These are phyloP conservation scores for Fraxinus quadrangulata DNA, from an alignment of 257 asterid species.

Conservation along the genomic window DNA sequence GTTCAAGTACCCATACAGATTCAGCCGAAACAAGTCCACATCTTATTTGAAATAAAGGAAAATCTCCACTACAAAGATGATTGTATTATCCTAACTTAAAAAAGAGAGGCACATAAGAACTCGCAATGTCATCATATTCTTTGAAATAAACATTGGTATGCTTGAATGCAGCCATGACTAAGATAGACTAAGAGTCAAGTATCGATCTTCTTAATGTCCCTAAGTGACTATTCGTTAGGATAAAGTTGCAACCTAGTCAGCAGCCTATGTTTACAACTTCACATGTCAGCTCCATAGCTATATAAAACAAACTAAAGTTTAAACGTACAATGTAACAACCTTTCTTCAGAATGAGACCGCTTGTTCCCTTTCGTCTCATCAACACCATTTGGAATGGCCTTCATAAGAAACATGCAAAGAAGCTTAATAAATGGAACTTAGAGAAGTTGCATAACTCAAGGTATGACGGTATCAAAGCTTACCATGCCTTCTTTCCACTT, in stretches of 20 bases:
- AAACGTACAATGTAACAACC: conserved; percentile 44
- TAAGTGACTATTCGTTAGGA: neutral
- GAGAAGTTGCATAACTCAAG: conserved; percentile 12
- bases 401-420: conserved; percentile 35
- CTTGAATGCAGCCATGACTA: neutral
- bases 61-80: neutral
- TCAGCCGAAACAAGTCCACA: neutral
- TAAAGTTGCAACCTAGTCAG: neutral
- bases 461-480: conserved; percentile 30
- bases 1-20: neutral
- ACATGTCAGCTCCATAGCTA: neutral
- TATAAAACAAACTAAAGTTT: neutral
- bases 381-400: conserved; percentile 78
- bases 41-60: neutral
- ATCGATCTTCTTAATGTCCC: neutral
- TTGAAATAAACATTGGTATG: neutral
- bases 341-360: conserved; percentile 73
- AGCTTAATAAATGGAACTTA: conserved; percentile 24
- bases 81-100: neutral
- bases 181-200: neutral
- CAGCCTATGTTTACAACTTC: neutral
- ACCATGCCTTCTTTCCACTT: conserved; percentile 96
- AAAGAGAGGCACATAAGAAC: too few species aligned
- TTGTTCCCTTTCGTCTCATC: conserved; percentile 80
- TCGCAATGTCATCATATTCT: neutral